Evolutionary conservation across 371 early-diverging fungal genomes (phyloP).

Genomic region (Amoeboaphelidium occidentale): DNA sequence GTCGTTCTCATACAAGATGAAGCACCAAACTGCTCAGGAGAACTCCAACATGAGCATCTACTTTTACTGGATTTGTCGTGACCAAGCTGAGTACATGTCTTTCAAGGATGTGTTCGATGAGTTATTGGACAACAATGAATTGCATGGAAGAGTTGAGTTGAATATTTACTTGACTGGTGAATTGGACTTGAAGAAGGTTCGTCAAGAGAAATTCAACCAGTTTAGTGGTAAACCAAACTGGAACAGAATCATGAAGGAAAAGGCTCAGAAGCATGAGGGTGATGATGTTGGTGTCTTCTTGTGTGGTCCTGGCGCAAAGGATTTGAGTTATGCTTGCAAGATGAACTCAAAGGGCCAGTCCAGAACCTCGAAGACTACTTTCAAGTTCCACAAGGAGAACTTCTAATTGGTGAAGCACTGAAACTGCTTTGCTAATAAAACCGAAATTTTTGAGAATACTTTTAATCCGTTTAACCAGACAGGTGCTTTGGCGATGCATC

Average conservation of each 20-base stretch:
- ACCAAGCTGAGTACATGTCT: conserved; percentile 12
- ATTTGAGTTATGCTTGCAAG: conserved; percentile 5
- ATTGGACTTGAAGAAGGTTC: conserved; percentile 14
- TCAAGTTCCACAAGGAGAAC: conserved; percentile 13
- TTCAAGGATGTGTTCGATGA: conserved; percentile 3
- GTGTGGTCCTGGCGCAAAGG: conserved; percentile 10
- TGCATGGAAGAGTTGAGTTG: conserved; percentile 30
- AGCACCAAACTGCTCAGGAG: conserved; percentile 7
- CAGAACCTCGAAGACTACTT: conserved; percentile 1
- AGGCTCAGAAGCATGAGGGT: conserved; percentile 6
- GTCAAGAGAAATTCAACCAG: conserved; percentile 6
- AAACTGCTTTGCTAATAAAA: too few relatives aligned
- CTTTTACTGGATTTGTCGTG: conserved; percentile 40
- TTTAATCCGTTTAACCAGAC: too few relatives aligned
- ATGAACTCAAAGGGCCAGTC: conserved; percentile 3
- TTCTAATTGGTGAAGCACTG: too few relatives aligned
- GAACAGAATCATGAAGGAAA: conserved; percentile 9
- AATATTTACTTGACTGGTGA: conserved; percentile 43
- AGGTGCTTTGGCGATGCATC: too few relatives aligned
- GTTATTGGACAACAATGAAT: conserved; percentile 27
- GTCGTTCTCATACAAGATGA: conserved; percentile 26
- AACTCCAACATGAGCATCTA: conserved; percentile 19
- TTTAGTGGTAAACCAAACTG: conserved; percentile 13
- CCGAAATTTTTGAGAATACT: too few relatives aligned
- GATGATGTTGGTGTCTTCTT: conserved; percentile 11